These are phyloP conservation scores for Dioszegia aurantiaca DNA, from an alignment of 768 basidiomycete genomes.

Conservation along the genomic window DNA sequence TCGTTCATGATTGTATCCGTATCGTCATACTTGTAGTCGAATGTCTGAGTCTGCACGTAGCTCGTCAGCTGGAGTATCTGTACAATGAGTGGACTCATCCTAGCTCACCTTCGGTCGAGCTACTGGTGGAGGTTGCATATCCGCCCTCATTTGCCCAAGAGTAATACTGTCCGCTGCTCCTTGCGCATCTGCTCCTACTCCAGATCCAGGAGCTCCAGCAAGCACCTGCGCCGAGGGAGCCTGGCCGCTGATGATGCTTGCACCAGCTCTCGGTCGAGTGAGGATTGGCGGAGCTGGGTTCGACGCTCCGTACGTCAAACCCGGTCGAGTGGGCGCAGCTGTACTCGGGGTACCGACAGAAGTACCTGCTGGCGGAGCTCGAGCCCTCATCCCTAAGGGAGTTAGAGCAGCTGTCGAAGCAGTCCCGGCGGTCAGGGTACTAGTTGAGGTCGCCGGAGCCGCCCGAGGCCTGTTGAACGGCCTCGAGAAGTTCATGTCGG, in stretches of 20 bases:
- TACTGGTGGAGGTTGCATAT: constrained; percentile 28
- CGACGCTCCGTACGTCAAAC: constrained; percentile 1
- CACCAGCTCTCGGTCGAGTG: constrained; percentile 30
- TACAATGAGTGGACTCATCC: no score
- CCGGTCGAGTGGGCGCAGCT: not conserved
- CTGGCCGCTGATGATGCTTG: constrained; percentile 17
- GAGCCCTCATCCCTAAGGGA: not conserved
- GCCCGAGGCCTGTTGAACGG: constrained; percentile 2
- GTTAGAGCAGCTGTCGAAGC: no score
- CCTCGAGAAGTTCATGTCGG: constrained; percentile 18
- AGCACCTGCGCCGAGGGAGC: not conserved
- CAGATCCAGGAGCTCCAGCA: constrained; percentile 4
- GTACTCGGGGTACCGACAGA: not conserved
- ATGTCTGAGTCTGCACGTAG: constrained; percentile 55
- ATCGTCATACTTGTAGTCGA: constrained; percentile 92
- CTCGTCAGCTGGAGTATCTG: no score
- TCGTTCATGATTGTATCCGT: constrained; percentile 95
- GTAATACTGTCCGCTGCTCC: constrained; percentile 40
- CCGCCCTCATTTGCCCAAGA: constrained; percentile 46
- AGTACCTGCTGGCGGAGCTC: not conserved
- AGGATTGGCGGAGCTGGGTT: constrained; percentile 17
- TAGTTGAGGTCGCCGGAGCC: not conserved
- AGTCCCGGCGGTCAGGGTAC: not conserved
- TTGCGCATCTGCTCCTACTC: constrained; percentile 10
- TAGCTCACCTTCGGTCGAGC: constrained; percentile 40